Base-by-base conservation (phyloP, 768 basidiomycete genomes). In the Mycena polygramma region DNA sequence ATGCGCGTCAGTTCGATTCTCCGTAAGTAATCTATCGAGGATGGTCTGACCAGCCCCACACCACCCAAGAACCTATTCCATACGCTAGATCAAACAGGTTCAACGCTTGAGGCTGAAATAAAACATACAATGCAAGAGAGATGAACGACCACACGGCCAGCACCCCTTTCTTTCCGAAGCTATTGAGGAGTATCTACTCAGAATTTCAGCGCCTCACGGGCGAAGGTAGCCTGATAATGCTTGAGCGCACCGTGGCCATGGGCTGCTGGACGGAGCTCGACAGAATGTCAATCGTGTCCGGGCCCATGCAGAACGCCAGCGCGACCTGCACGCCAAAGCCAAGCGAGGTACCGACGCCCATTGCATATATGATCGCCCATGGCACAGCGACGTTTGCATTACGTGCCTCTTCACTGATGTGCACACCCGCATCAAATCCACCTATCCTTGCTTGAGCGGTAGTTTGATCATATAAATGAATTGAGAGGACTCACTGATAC, bases 241-340 rank as follows among this genome's bases (percentile, higher is more conserved):
- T 67, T 6, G 6, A 30, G 30, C 6, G 30, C 46, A 83, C 82
- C 20, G 78, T 79, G 30, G 84, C 84, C 74, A 86, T 79, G 2
- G 83, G 83, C 57, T 83, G 82, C 19, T 77, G 77, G 3, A 80
- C 75, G 1, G 77, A 74, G 60, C 75, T 80, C 4, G 22, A 63
- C 17, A 83, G 24, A 41, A 78, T 82, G 14, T 70, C 63, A 17
- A 77, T 59, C 11, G 81, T 26, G 66, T 91, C 85, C 0, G 76
- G 80, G 36, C 90, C 90, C 88, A 90, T 90, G 75, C 84, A 88
- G 71, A 91, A 88, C 0, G 88, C 82, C 8, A 90, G 78, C 15
- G 85, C 74, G n/a, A 91, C 71, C 26, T 90, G 87, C 66, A 91
- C 82, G 6, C 84, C 86, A 81, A 76, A 83, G 5, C 87, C 87